A percentile compares a stretch with the other conserved stretches of the same genome.
phyloP scores from a whole-genome alignment of 768 basidiomycete species.

The Termitomyces titanicus region DNA sequence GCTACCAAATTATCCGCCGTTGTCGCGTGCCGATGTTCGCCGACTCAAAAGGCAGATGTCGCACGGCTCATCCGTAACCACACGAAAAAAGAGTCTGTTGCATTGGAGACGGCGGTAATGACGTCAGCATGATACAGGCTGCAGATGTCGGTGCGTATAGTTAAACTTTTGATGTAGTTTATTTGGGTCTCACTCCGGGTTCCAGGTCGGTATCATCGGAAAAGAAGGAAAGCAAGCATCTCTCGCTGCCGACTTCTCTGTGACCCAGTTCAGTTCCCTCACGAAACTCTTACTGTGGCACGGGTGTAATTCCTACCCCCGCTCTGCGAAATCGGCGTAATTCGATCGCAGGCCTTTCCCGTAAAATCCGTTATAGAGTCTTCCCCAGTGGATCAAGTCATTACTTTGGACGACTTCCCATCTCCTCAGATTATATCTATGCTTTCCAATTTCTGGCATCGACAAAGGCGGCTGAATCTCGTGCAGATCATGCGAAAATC shows the following conservation, averaged over 20 bases:
- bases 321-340: conserved; percentile 95
- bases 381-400: conserved; percentile 11
- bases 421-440: conserved; percentile 6
- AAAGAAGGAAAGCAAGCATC: conserved; percentile 99
- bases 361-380: conserved; percentile 18
- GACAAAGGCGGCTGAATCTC: conserved; percentile 10
- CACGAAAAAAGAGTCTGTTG: conserved; percentile 96
- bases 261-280: conserved; percentile 93
- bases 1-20: conserved; percentile 95
- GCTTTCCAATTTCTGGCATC: conserved; percentile 14
- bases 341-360: conserved; percentile 47
- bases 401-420: conserved; percentile 16
- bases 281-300: conserved; percentile 99
- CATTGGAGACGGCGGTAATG: conserved; percentile 98
- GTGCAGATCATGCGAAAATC: conserved; percentile 17
- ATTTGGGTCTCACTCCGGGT: neutral
- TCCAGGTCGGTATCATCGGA: conserved; percentile 89
- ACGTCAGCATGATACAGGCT: conserved; percentile 99
- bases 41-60: conserved; percentile 98
- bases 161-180: neutral
- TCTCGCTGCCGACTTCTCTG: conserved; percentile 97
- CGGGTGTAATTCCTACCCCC: conserved; percentile 96
- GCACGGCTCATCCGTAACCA: conserved; percentile 87
- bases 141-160: conserved; percentile 89
- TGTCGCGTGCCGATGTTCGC: conserved; percentile 96